Evolutionary conservation across 164 flowering plant species (phyloP).

Genomic region (Macadamia tetraphylla): DNA sequence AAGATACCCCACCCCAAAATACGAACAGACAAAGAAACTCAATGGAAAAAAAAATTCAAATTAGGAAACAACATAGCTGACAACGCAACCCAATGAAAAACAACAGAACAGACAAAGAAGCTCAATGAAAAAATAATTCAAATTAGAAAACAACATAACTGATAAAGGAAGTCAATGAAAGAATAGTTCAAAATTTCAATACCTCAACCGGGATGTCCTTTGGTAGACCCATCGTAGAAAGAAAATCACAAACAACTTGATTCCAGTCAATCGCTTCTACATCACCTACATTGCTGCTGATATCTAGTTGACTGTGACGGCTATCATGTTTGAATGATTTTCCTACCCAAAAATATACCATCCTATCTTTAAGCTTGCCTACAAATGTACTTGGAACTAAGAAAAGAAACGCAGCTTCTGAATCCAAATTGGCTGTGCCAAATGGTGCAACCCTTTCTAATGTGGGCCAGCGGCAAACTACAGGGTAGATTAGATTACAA

Average conservation of each 20-base stretch:
- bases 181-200: neutral
- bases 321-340: constrained; percentile 25
- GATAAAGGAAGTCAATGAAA: too few relatives aligned
- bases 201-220: constrained; percentile 43
- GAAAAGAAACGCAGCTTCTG: constrained; percentile 37
- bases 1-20: too few relatives aligned
- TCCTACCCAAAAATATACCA: constrained; percentile 58
- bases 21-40: too few relatives aligned
- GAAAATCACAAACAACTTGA: constrained; percentile 28
- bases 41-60: too few relatives aligned
- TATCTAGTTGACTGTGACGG: constrained; percentile 10
- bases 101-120: too few relatives aligned
- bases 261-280: constrained; percentile 33
- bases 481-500: constrained; percentile 14
- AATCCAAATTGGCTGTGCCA: constrained; percentile 28
- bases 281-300: constrained; percentile 13
- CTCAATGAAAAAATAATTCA: too few relatives aligned
- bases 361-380: constrained; percentile 19
- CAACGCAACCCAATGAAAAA: too few relatives aligned
- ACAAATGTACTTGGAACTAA: constrained; percentile 19
- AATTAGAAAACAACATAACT: too few relatives aligned
- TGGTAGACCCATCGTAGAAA: constrained; percentile 34
- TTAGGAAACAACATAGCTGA: too few relatives aligned
- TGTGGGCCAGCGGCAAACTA: constrained; percentile 42
- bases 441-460: constrained; percentile 33